Percentiles rank a stretch among this genome's conserved stretches.
phyloP scores from a whole-genome alignment of 345 rosid genomes.

The Populus ilicifolia region DNA sequence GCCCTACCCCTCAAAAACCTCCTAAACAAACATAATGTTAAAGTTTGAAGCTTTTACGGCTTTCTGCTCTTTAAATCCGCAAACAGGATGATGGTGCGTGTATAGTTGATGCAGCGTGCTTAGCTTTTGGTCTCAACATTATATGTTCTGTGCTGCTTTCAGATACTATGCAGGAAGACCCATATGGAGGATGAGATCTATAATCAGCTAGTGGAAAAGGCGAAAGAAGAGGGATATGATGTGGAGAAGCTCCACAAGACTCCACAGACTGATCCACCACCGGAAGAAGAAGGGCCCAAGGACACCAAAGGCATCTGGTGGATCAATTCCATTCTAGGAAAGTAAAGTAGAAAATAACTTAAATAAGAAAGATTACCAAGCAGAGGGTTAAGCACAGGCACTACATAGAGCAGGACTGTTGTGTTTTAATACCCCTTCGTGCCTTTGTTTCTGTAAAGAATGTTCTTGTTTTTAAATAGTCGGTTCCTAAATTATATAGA shows the following conservation, averaged over 20 bases:
- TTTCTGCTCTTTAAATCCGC: not conserved
- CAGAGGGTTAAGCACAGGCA: no score
- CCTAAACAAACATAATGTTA: no score
- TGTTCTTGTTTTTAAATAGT: no score
- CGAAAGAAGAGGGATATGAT: slow-evolving; percentile 57
- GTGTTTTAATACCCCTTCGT: no score
- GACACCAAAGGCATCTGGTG: slow-evolving; percentile 87
- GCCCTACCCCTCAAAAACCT: no score
- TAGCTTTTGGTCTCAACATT: no score
- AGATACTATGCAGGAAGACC: slow-evolving; percentile 69
- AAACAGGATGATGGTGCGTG: not conserved
- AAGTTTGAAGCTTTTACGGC: not conserved
- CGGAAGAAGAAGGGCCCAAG: slow-evolving; percentile 44
- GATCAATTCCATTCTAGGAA: slow-evolving; percentile 74
- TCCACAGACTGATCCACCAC: slow-evolving; percentile 61
- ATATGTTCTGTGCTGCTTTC: not conserved
- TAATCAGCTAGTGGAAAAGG: slow-evolving; percentile 57
- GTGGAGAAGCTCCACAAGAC: slow-evolving; percentile 77
- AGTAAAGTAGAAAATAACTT: slow-evolving; percentile 34
- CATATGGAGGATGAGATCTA: slow-evolving; percentile 58
- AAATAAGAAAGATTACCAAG: not conserved
- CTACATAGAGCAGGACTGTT: no score
- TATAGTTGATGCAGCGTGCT: no score
- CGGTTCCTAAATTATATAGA: no score
- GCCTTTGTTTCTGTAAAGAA: no score